Evolutionary conservation across 495 filamentous ascomycete genomes (phyloP).

Genomic region (Neurospora sp.): DNA sequence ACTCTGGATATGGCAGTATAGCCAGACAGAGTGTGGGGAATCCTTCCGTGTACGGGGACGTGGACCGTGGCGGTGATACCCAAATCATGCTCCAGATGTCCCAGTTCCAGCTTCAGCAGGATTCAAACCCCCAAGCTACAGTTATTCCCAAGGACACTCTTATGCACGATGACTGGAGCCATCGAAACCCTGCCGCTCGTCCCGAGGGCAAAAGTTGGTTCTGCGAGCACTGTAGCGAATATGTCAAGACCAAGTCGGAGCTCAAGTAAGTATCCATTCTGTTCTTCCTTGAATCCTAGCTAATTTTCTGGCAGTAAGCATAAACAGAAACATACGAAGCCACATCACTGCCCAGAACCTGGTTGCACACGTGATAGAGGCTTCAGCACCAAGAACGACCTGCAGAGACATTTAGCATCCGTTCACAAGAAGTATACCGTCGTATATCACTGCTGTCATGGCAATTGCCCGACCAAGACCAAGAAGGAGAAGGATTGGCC

Average conservation of each 20-base stretch:
- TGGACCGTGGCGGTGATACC: constrained; percentile 26
- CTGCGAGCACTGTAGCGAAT: constrained; percentile 26
- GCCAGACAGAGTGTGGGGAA: constrained; percentile 31
- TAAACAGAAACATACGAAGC: constrained; percentile 63
- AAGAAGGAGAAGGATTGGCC: constrained; percentile 74
- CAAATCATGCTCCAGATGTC: constrained; percentile 27
- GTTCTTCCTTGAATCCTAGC: not conserved
- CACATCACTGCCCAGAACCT: constrained; percentile 53
- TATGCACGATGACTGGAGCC: constrained; percentile 1
- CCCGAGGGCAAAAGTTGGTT: constrained; percentile 8
- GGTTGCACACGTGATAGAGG: constrained; percentile 54
- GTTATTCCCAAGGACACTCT: not conserved
- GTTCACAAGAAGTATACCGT: constrained; percentile 51
- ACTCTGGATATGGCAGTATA: constrained; percentile 56
- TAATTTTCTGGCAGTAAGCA: constrained; percentile 57
- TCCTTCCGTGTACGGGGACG: constrained; percentile 37
- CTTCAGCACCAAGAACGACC: constrained; percentile 76
- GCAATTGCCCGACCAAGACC: constrained; percentile 38
- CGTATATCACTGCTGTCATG: constrained; percentile 57
- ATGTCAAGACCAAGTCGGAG: constrained; percentile 40
- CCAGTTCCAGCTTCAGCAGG: constrained; percentile 11
- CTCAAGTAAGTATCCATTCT: constrained; percentile 28
- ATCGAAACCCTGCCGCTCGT: constrained; percentile 1
- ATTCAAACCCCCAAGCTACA: constrained; percentile 6
- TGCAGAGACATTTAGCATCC: constrained; percentile 61